These are phyloP conservation scores for Yamadazyma siamensis DNA, from an alignment of 1,139 yeast species.

Conservation along the genomic window DNA sequence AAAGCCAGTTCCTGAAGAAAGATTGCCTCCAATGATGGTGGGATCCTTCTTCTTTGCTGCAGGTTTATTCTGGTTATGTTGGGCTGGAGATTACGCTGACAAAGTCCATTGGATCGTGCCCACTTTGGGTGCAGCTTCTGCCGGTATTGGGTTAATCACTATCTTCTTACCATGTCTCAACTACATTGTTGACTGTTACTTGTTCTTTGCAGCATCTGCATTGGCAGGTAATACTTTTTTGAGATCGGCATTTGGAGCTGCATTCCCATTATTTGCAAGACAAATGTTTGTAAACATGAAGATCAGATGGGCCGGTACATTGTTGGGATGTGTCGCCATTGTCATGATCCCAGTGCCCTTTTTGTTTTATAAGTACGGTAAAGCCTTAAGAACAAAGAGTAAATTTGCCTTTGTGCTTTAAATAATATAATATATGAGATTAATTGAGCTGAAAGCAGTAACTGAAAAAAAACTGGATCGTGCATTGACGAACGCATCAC, in stretches of 20 bases:
- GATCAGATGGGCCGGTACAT: slow-evolving; percentile 78
- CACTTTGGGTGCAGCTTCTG: slow-evolving; percentile 63
- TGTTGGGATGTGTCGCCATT: slow-evolving; percentile 67
- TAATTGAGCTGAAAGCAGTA: too few species aligned
- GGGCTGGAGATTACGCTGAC: slow-evolving; percentile 75
- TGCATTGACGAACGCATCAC: too few species aligned
- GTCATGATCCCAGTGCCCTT: slow-evolving; percentile 74
- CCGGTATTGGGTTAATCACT: slow-evolving; percentile 72
- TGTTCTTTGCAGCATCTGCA: slow-evolving; percentile 83
- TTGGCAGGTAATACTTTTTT: slow-evolving; percentile 82
- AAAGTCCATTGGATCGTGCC: slow-evolving; percentile 82
- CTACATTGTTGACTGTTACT: slow-evolving; percentile 77
- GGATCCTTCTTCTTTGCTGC: slow-evolving; percentile 71
- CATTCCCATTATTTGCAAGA: slow-evolving; percentile 48
- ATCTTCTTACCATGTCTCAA: slow-evolving; percentile 77
- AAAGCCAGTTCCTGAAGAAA: slow-evolving; percentile 71
- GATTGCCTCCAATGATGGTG: slow-evolving; percentile 70
- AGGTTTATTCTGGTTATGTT: slow-evolving; percentile 81
- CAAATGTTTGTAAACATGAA: slow-evolving; percentile 76
- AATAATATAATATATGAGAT: too few species aligned
- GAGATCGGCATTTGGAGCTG: slow-evolving; percentile 60
- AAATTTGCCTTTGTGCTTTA: slow-evolving; percentile 51
- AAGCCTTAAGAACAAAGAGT: slow-evolving; percentile 54
- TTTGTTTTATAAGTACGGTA: slow-evolving; percentile 65
- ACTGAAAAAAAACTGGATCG: too few species aligned